These are phyloP conservation scores for Russula sp. DNA, from an alignment of 768 basidiomycete genomes.

Conservation along the genomic window DNA sequence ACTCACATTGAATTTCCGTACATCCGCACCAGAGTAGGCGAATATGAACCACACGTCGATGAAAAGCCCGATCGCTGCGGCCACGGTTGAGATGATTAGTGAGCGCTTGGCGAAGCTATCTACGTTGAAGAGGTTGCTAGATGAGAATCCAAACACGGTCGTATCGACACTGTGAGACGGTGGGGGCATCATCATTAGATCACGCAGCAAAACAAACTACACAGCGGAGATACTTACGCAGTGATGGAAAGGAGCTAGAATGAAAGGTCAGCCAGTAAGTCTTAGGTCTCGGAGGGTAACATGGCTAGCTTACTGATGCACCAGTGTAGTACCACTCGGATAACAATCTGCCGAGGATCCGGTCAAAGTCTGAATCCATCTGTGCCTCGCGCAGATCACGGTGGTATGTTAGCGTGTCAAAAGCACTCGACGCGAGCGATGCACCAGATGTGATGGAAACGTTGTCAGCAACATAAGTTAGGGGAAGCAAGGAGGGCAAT, in stretches of 20 bases:
- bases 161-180: conserved; percentile 42
- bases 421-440: conserved; percentile 38
- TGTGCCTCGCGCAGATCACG: conserved; percentile 50
- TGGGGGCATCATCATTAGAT: conserved; percentile 8
- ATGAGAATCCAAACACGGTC: conserved; percentile 59
- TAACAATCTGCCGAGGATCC: conserved; percentile 47
- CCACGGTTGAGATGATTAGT: conserved; percentile 55
- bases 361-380: conserved; percentile 50
- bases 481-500: conserved; percentile 27
- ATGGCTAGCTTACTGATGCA: conserved; percentile 47
- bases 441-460: conserved; percentile 36
- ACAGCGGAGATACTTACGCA: conserved; percentile 42
- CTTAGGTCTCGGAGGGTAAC: not conserved
- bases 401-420: conserved; percentile 57
- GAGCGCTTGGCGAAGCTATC: conserved; percentile 47
- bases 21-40: conserved; percentile 53
- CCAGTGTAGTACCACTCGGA: conserved; percentile 66
- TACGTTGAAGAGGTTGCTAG: conserved; percentile 51
- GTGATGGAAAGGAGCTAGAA: conserved; percentile 58
- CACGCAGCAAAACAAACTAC: not conserved
- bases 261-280: not conserved
- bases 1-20: conserved; percentile 54
- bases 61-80: conserved; percentile 63
- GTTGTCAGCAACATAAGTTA: conserved; percentile 37
- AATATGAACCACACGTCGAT: conserved; percentile 66